Evolutionary conservation across 73 alveolate species (phyloP).

Genomic region (Paramecium pentaurelia): DNA sequence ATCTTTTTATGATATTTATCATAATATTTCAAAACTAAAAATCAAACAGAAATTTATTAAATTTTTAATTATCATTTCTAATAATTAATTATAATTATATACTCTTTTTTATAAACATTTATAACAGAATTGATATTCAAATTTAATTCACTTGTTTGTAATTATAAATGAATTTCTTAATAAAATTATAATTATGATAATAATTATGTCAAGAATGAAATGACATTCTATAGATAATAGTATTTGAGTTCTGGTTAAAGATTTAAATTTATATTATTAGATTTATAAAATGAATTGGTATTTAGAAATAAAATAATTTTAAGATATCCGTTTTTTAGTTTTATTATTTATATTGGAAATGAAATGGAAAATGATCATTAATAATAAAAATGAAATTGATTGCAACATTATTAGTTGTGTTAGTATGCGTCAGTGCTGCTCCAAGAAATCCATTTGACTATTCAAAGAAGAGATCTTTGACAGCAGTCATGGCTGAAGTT

Average conservation of each 20-base stretch:
- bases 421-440: slow-evolving; percentile 21
- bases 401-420: not conserved
- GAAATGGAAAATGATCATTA: not conserved
- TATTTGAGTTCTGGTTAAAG: not conserved
- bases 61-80: no score
- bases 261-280: no score
- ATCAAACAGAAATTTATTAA: no score
- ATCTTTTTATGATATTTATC: no score
- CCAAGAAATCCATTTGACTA: slow-evolving; percentile 27
- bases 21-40: no score
- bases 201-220: no score
- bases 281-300: not conserved
- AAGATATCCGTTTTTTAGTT: not conserved
- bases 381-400: slow-evolving; percentile 20
- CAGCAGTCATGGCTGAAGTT: slow-evolving; percentile 46
- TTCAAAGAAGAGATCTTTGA: slow-evolving; percentile 33
- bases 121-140: not conserved
- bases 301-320: not conserved
- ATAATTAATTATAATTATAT: no score
- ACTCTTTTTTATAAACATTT: not conserved
- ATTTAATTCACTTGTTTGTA: no score
- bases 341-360: not conserved
- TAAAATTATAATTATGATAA: no score
- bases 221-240: no score
- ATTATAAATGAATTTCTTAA: no score